Base-by-base conservation (phyloP, 169 alveolate species). In the Cyclospora cayetanensis region DNA sequence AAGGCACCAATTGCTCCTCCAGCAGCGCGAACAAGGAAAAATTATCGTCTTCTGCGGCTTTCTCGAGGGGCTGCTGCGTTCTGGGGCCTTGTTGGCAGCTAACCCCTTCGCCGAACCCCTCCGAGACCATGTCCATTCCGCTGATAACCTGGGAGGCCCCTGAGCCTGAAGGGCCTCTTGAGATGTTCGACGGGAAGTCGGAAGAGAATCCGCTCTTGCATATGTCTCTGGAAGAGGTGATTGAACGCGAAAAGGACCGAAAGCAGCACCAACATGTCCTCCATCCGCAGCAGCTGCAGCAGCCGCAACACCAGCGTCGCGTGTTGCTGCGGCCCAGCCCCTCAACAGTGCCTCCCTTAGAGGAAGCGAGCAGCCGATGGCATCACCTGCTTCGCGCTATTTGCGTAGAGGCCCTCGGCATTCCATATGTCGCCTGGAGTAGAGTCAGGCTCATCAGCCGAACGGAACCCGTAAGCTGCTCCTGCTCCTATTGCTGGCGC, bases 61-160 rank as follows among this genome's bases (percentile, higher is more conserved):
- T n/a, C n/a, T n/a, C n/a, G n/a, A n/a, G n/a, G n/a, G n/a, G n/a
- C n/a, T n/a, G n/a, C n/a, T n/a, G n/a, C n/a, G n/a, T n/a, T n/a
- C n/a, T n/a, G n/a, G n/a, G n/a, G n/a, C n/a, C n/a, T n/a, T n/a
- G n/a, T n/a, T n/a, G n/a, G n/a, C n/a, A n/a, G n/a, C n/a, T n/a
- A n/a, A n/a, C 55, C 55, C 55, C 15, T 9, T 9, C 7, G 22
- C 55, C 55, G 7, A 46, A 46, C 7, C 55, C 55, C 55, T 46
- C 7, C 7, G 15, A 7, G 22, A 7, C n/a, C 7, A 70, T 70
- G 82, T 34, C 82, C 1, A 70, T 70, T 37, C 82, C 82, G 34
- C 25, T 70, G n/a, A 70, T 70, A 4, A 70, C 82, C 29, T 70
- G 82, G 82, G 82, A 70, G 82, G 82, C 82, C 55, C 82, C 82